These are phyloP conservation scores for Polymyxa betae DNA, from an alignment of 208 protist species.

Conservation along the genomic window DNA sequence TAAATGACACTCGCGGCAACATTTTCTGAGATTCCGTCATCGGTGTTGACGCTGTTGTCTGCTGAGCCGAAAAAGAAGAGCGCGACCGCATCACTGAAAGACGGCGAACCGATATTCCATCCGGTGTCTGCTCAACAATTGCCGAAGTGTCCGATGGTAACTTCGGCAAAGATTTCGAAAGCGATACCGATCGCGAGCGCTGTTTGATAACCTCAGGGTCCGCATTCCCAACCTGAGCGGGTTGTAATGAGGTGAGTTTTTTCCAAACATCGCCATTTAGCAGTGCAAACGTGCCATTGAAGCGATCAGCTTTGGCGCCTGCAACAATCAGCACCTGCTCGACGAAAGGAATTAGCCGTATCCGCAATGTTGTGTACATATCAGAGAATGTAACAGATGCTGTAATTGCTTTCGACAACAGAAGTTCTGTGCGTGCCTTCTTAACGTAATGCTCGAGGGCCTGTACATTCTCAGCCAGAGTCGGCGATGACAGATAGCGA, in stretches of 20 bases:
- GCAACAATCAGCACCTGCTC: not conserved
- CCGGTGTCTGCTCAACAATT: slow-evolving; percentile 4
- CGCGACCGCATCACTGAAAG: not conserved
- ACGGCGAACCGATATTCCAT: slow-evolving; percentile 22
- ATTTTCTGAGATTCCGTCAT: not conserved
- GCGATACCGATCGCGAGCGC: not conserved
- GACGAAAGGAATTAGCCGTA: not conserved
- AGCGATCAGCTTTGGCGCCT: not conserved
- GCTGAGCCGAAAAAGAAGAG: not conserved
- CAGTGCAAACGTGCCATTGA: slow-evolving; percentile 9
- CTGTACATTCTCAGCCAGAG: not conserved
- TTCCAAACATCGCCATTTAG: not conserved
- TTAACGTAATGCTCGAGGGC: not conserved
- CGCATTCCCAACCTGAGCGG: not conserved
- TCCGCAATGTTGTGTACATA: not conserved
- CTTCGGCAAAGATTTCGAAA: not conserved
- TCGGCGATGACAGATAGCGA: not conserved
- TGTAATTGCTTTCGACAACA: slow-evolving; percentile 5
- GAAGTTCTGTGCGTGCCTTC: not conserved
- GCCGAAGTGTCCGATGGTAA: not conserved
- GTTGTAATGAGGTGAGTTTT: not conserved
- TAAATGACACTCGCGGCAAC: not conserved
- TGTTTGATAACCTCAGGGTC: not conserved
- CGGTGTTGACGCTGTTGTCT: not conserved
- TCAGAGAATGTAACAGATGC: slow-evolving; percentile 9